Conservation (phyloP, 2,329 filamentous ascomycete genomes). For the Aspergillus floridensis region DNA sequence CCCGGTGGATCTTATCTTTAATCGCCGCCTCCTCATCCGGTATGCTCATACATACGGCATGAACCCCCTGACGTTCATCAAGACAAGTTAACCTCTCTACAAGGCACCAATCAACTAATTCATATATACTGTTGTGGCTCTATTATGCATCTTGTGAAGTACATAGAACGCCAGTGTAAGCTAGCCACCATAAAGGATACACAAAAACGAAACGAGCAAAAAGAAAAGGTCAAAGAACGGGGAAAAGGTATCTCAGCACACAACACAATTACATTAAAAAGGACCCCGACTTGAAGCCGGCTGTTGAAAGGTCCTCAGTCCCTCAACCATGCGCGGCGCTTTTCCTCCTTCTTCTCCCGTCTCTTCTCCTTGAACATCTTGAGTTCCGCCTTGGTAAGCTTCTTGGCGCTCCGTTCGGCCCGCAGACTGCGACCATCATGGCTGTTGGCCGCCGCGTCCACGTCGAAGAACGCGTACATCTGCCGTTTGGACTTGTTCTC, state of each 20-base stretch:
- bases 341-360: constrained; percentile 87
- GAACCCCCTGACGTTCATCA: no score
- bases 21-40: not conserved
- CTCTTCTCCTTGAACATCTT: constrained; percentile 91
- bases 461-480: constrained; percentile 93
- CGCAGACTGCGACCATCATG: constrained; percentile 89
- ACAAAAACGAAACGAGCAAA: constrained; percentile 3
- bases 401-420: constrained; percentile 83
- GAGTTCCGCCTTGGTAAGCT: constrained; percentile 78
- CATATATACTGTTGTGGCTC: constrained; percentile 4
- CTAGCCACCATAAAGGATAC: not conserved
- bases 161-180: constrained; percentile 10
- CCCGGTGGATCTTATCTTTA: not conserved
- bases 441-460: constrained; percentile 85
- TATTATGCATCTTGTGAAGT: constrained; percentile 14
- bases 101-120: not conserved
- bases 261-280: constrained; percentile 7
- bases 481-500: constrained; percentile 84
- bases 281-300: not conserved
- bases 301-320: constrained; percentile 56
- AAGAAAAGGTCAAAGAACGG: not conserved
- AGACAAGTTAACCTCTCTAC: not conserved
- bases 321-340: constrained; percentile 82
- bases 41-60: not conserved
- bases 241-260: constrained; percentile 14